Percentiles rank a stretch among this genome's conserved stretches.
Evolutionary conservation across 2,329 filamentous ascomycete genomes (phyloP).

Genomic region (Aureobasidium pullulans): DNA sequence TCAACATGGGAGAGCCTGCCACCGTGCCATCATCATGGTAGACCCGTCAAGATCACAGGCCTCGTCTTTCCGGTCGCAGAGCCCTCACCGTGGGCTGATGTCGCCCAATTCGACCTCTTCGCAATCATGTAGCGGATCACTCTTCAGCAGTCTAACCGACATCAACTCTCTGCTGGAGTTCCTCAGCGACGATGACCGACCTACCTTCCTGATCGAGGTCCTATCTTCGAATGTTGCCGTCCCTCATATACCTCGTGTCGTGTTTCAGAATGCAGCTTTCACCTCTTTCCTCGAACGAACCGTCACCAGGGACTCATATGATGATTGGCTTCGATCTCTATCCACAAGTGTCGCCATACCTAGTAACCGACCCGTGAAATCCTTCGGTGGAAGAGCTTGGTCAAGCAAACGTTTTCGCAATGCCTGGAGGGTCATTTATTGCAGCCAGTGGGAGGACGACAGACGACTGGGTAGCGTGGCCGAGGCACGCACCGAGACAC

Average conservation of each 20-base stretch:
- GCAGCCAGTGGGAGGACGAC: neutral
- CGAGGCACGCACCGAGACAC: neutral
- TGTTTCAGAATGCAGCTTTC: constrained; percentile 10
- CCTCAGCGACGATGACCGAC: constrained; percentile 5
- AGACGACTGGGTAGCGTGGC: constrained; percentile 1
- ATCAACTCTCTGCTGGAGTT: constrained; percentile 9
- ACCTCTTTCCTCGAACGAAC: neutral
- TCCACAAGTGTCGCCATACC: neutral
- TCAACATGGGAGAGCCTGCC: neutral
- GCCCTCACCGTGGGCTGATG: neutral
- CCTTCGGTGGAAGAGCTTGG: constrained; percentile 10
- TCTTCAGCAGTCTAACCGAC: neutral
- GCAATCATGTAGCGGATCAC: constrained; percentile 2
- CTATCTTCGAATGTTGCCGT: neutral
- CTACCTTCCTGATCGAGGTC: constrained; percentile 7
- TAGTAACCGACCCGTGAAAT: neutral
- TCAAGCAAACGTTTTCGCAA: constrained; percentile 9
- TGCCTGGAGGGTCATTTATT: constrained; percentile 9
- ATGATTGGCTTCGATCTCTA: constrained; percentile 8
- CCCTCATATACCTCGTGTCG: constrained; percentile 8
- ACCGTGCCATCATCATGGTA: constrained; percentile 3
- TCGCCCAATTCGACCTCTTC: constrained; percentile 5
- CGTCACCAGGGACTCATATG: neutral
- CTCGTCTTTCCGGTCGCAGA: neutral
- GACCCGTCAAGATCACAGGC: constrained; percentile 7